These are phyloP conservation scores for Deuterostichococcus epilithicus DNA, from an alignment of 139 green algal genomes.

Conservation along the genomic window DNA sequence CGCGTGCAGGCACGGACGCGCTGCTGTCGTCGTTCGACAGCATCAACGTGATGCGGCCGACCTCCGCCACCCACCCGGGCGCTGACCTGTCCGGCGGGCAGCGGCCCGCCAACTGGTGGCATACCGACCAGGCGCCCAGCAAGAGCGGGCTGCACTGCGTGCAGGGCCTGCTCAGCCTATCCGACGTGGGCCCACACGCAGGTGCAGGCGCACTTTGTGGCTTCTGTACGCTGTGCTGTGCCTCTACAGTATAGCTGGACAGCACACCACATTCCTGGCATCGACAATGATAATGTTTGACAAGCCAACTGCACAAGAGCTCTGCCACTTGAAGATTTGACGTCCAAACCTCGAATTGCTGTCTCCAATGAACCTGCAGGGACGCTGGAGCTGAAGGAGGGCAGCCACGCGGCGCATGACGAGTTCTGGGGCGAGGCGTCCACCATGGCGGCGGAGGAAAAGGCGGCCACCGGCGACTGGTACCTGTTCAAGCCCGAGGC, in stretches of 20 bases:
- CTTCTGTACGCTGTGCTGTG: no score
- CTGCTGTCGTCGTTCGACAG: constrained; percentile 25
- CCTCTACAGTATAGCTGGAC: no score
- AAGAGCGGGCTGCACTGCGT: constrained; percentile 11
- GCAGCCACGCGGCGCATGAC: constrained; percentile 11
- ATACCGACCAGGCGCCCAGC: constrained; percentile 21
- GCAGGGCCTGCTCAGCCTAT: constrained; percentile 30
- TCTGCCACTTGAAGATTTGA: no score
- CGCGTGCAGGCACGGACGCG: constrained; percentile 19
- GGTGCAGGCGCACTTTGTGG: background rate
- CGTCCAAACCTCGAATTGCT: no score
- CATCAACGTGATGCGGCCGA: constrained; percentile 25
- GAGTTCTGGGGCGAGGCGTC: constrained; percentile 10
- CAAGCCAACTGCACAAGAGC: no score
- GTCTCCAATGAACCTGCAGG: background rate
- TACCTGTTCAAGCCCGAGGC: constrained; percentile 19
- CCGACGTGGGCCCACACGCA: constrained; percentile 15
- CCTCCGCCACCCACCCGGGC: no score
- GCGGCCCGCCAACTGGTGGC: constrained; percentile 14
- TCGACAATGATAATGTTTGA: no score
- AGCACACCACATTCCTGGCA: no score
- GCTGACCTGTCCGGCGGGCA: background rate
- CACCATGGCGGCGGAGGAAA: background rate
- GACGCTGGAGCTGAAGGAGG: constrained; percentile 19
- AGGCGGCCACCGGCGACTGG: constrained; percentile 8